A percentile compares a stretch with the other conserved stretches of the same genome.
These are phyloP conservation scores for sorghum (Sorghum bicolor) DNA, from an alignment of 176 grass and related monocot genomes.

Conservation along the genomic window DNA sequence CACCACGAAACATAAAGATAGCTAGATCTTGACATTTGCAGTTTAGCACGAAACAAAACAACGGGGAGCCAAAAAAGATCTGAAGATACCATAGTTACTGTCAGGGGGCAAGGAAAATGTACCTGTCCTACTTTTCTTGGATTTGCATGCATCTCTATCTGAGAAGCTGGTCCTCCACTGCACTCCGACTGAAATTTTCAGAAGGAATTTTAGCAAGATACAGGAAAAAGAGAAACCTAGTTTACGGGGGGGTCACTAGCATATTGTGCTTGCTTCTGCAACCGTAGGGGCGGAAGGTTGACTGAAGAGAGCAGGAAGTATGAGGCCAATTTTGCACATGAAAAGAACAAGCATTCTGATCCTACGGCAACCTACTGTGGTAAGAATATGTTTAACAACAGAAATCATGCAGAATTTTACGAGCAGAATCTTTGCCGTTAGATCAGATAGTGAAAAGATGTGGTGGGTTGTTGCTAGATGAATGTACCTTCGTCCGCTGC, in stretches of 20 bases:
- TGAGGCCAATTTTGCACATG: not conserved
- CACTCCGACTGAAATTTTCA: constrained; percentile 52
- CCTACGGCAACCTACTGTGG: not conserved
- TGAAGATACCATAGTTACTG: constrained; percentile 30
- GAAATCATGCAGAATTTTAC: not conserved
- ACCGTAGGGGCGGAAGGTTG: not conserved
- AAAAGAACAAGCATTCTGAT: constrained; percentile 16
- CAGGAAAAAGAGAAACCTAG: constrained; percentile 13
- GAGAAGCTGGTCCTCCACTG: constrained; percentile 68
- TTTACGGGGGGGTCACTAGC: not conserved
- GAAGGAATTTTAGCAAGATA: constrained; percentile 21
- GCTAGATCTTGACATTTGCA: constrained; percentile 8
- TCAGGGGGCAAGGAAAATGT: constrained; percentile 28
- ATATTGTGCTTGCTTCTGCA: constrained; percentile 39
- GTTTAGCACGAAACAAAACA: constrained; percentile 4
- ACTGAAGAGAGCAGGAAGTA: constrained; percentile 17
- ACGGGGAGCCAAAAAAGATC: not conserved
- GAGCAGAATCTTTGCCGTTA: not conserved
- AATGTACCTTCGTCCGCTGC: constrained; percentile 57
- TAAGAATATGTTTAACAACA: not conserved
- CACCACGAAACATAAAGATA: not conserved
- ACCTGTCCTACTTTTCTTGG: constrained; percentile 93
- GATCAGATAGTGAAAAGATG: constrained; percentile 11
- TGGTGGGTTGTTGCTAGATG: not conserved
- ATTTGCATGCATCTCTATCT: constrained; percentile 74